Evolutionary conservation across 306 rosid genomes (phyloP).

Genomic region (Prunus davidiana): DNA sequence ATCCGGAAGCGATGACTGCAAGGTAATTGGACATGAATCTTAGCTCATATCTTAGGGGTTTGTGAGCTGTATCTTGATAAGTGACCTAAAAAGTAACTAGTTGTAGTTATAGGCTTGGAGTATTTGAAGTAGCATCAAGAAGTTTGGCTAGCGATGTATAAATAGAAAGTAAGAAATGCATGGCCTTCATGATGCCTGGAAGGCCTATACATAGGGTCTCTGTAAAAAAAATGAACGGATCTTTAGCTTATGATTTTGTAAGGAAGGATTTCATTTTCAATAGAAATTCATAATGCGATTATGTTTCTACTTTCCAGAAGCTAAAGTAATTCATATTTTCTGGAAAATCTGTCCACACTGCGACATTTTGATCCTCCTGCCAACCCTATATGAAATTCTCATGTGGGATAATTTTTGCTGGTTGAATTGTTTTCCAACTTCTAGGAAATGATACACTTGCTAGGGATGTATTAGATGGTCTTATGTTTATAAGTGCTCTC

Average conservation of each 20-base stretch:
- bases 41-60: background rate
- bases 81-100: too few species aligned
- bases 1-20: constrained; percentile 94
- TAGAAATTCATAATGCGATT: background rate
- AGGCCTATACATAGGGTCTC: too few species aligned
- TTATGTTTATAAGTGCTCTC: constrained; percentile 15
- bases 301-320: background rate
- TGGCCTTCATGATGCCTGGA: too few species aligned
- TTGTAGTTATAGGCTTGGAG: too few species aligned
- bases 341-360: background rate
- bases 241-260: too few species aligned
- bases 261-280: too few species aligned
- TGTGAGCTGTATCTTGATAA: too few species aligned
- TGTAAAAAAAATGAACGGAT: too few species aligned
- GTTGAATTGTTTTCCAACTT: background rate
- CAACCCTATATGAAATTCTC: background rate
- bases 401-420: background rate
- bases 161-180: too few species aligned
- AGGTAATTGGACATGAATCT: constrained; percentile 45
- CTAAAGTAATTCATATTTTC: background rate
- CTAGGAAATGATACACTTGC: background rate
- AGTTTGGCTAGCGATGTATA: too few species aligned
- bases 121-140: background rate
- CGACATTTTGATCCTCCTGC: background rate
- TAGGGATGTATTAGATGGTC: background rate